Evolutionary conservation across 306 rosid species (phyloP), one percentile per base, ranked within the genome.

Genomic region (Lotus japonicus): DNA sequence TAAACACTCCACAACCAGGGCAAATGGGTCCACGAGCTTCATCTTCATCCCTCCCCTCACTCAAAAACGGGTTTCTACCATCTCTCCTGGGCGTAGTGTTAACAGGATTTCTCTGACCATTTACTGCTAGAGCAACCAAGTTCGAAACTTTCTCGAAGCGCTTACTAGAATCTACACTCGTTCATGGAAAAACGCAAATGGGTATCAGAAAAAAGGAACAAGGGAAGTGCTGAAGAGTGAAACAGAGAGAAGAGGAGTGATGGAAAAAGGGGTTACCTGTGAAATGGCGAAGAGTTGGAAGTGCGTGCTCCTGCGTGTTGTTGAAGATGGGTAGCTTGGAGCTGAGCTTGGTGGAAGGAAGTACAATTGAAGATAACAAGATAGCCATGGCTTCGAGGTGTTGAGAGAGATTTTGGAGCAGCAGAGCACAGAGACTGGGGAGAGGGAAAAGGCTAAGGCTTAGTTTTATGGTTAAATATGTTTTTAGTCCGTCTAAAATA

Each of bases 1-100:
- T 83, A 58, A 84, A 92, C 46, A 92, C 87, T 49, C 98, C 98
- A 84, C 98, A 92, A n/a, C 98, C 98, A 48, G 95, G 95, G 75
- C 96, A 92, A 58, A 89, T 72, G 36, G 80, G 86, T 9, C 92
- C 98, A 73, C 66, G 75, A 52, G 59, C 76, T 73, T 89, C 96
- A 68, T 92, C 96, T 71, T 84, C 96, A 66, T 92, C 95, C 75
- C 98, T 86, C 7, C 98, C 96, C 76, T 92, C 98, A 71, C 96
- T 89, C 76, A 89, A 60, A 59, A 92, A n/a, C 0, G 86, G 85
- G 38, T 61, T 82, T 44, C 77, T 71, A 60, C 84, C 46, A 46
- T 76, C 72, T 66, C 66, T 83, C 31, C 78, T 79, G 0, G 12
- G 74, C 4, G 57, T 77, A 10, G 50, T 72, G 72, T 77, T 85